These are phyloP conservation scores for Talaromyces trachyspermus DNA, from an alignment of 495 filamentous ascomycete genomes.

Conservation along the genomic window DNA sequence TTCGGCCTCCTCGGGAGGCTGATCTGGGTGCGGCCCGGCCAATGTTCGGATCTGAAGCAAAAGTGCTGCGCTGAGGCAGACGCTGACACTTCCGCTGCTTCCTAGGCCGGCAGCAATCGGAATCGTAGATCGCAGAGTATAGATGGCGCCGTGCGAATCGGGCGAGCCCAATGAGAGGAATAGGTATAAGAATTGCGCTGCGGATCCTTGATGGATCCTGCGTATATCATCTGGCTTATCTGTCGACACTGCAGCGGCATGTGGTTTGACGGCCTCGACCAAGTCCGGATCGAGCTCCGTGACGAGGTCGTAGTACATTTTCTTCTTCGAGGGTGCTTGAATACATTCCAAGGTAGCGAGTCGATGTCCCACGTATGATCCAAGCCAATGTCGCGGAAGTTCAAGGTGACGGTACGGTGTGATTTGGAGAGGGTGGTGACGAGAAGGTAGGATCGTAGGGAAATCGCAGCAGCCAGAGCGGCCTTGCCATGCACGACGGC, in stretches of 20 bases:
- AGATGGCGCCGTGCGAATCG: conserved; percentile 61
- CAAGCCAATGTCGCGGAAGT: conserved; percentile 72
- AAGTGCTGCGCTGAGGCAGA: conserved; percentile 70
- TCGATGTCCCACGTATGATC: conserved; percentile 79
- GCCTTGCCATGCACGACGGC: conserved; percentile 85
- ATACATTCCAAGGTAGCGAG: conserved; percentile 67
- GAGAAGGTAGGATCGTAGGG: conserved; percentile 77
- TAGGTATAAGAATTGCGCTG: conserved; percentile 70
- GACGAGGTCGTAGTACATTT: conserved; percentile 72
- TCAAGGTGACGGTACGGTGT: conserved; percentile 62
- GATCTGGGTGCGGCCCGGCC: conserved; percentile 73
- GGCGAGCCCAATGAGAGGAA: conserved; percentile 68
- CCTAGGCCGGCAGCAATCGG: conserved; percentile 77
- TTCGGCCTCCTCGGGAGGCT: conserved; percentile 61
- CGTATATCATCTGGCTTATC: conserved; percentile 47
- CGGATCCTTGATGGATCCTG: conserved; percentile 69
- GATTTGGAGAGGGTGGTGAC: conserved; percentile 74
- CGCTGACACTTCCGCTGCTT: conserved; percentile 72
- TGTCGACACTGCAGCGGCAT: conserved; percentile 54
- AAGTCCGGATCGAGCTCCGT: conserved; percentile 66
- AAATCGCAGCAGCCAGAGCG: conserved; percentile 81
- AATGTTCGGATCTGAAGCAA: conserved; percentile 70
- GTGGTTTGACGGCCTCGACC: conserved; percentile 60
- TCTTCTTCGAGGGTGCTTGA: conserved; percentile 67
- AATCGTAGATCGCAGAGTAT: conserved; percentile 76